Base-by-base conservation (phyloP, 177 flowering plant species). In the Telopea speciosissima region DNA sequence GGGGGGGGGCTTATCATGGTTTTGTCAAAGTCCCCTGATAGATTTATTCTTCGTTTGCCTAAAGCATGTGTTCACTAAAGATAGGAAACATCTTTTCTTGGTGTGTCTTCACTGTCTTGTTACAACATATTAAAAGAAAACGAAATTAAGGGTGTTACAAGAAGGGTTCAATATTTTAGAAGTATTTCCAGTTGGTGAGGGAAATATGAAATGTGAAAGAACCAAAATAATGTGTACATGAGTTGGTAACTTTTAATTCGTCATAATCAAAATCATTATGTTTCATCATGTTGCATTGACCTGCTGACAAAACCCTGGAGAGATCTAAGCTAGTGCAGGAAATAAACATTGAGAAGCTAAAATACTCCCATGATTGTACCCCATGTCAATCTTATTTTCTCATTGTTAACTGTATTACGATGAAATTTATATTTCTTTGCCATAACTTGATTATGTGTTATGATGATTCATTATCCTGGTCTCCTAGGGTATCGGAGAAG, bases 401-500 rank as follows among this genome's bases (percentile, higher is more conserved):
- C 54, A 49, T 3, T 12, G 5, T 49, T 16, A 12, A 49, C 2
- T 49, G 54, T 49, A 49, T 49, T 49, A 49, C 5, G 17, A 1
- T 49, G 8, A 12, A 12, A 49, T 16, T 49, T 12, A 49, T 49
- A 12, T 49, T 49, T 49, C 54, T 49, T 49, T 4, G 40, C 40
- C 40, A 52, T 52, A 56, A 31, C 11, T 9, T n/a, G 12, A 10
- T 24, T 63, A 24, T n/a, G 1, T 19, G 69, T 68, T n/a, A 1
- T 65, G 22, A 25, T 22, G 31, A 10, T 21, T 59, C 26, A 62
- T 33, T 0, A 49, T 64, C 16, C 60, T 76, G 28, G 28, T 73
- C 63, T 60, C 76, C 64, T 85, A 95, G 99, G 86, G 99, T 95
- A 54, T 86, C 92, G 66, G 97, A 92, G 26, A 91, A 87, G 80